Conservation (phyloP, 2,329 filamentous ascomycete species). For the Alternaria ventricosa region DNA sequence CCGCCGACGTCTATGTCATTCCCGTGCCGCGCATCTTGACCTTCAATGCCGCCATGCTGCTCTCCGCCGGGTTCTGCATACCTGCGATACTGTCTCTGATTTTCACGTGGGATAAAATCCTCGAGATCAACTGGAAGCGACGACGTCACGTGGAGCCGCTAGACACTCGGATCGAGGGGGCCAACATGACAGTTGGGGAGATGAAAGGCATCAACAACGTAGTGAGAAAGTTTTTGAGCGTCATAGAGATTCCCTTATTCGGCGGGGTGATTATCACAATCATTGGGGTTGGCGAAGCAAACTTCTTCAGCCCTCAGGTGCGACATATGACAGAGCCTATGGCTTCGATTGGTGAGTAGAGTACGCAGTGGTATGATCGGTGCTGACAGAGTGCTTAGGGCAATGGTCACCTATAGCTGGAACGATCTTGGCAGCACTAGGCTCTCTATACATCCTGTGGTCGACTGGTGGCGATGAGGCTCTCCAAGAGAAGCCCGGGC, state of each 20-base stretch:
- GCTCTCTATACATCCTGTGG: slow-evolving; percentile 63
- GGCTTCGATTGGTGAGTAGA: slow-evolving; percentile 57
- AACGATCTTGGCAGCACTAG: slow-evolving; percentile 63
- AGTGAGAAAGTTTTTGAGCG: slow-evolving; percentile 46
- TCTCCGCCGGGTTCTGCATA: slow-evolving; percentile 70
- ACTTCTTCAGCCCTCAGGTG: slow-evolving; percentile 66
- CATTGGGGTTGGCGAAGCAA: slow-evolving; percentile 67
- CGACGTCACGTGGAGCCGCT: slow-evolving; percentile 45
- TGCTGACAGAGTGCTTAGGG: slow-evolving; percentile 12
- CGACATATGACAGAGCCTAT: slow-evolving; percentile 68
- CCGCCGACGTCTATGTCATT: slow-evolving; percentile 68
- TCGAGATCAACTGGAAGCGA: slow-evolving; percentile 66
- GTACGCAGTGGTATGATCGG: neutral
- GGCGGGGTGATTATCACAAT: slow-evolving; percentile 65
- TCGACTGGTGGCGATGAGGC: slow-evolving; percentile 45
- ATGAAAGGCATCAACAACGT: slow-evolving; percentile 55
- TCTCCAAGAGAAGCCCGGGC: slow-evolving; percentile 14
- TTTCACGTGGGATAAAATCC: slow-evolving; percentile 69
- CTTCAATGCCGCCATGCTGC: slow-evolving; percentile 65
- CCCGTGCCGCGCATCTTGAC: slow-evolving; percentile 63
- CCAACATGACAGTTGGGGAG: slow-evolving; percentile 60
- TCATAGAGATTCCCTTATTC: slow-evolving; percentile 66
- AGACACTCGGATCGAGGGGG: slow-evolving; percentile 58
- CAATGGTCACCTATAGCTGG: slow-evolving; percentile 68
- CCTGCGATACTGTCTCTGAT: slow-evolving; percentile 67